Evolutionary conservation across 768 basidiomycete genomes (phyloP), one percentile per base, ranked within the genome.

Genomic region (Lactarius psammicola): DNA sequence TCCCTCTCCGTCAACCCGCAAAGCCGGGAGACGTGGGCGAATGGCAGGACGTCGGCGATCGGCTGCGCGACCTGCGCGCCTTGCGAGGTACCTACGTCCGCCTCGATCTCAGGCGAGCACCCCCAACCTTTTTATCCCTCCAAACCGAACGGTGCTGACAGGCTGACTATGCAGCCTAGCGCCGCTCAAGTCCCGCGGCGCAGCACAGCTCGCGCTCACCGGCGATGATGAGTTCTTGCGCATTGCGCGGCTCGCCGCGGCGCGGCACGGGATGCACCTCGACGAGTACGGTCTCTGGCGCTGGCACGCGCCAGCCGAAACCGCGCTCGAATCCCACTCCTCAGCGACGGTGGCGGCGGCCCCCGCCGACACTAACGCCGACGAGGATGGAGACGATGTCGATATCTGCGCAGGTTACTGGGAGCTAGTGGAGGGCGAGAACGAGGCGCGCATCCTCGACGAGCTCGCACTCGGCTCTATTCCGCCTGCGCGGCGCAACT

Each of bases 281-380:
- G 82, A 87, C 68, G 85, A 86, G 68, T 83, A 78, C 67, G 89
- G 88, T 15, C 75, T 90, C 4, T 90, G 89, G 89, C 78, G 75
- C 58, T 87, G 85, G 84, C 75, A 74, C 36, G 56, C 65, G 6
- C 28, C 62, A 0, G 67, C 60, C 23, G 66, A 67, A 59, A 61
- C 46, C 33, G 34, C 56, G 10, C 56, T 54, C 23, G 64, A 65
- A 33, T 44, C 30, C 9, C 59, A 23, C 36, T 17, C 46, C 10
- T 28, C 42, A n/a, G n/a, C n/a, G n/a, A n/a, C n/a, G n/a, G n/a
- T n/a, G n/a, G n/a, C n/a, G n/a, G n/a, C n/a, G n/a, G n/a, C n/a
- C n/a, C n/a, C n/a, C n/a, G n/a, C n/a, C n/a, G n/a, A n/a, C n/a
- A n/a, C n/a, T n/a, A n/a, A n/a, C 11, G 10, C 66, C 11, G 28